Conservation (phyloP, 768 basidiomycete genomes). For the Boletales sp. region DNA sequence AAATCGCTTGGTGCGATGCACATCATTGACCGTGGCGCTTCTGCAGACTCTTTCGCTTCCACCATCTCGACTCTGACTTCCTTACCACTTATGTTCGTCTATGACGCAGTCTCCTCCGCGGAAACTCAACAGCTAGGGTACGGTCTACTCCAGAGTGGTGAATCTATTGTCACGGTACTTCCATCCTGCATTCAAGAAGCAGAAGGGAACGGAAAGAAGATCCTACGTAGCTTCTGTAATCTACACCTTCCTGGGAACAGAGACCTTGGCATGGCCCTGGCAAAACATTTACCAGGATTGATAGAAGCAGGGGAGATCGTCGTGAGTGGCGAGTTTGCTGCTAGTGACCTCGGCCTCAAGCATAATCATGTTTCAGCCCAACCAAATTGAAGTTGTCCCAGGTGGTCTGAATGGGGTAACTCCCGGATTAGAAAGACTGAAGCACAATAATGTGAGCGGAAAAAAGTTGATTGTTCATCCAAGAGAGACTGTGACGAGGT, state of each 20-base stretch:
- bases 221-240: slow-evolving; percentile 8
- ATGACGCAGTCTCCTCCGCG: slow-evolving; percentile 26
- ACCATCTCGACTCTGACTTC: slow-evolving; percentile 13
- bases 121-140: slow-evolving; percentile 35
- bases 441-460: slow-evolving; percentile 36
- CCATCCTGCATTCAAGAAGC: slow-evolving; percentile 7
- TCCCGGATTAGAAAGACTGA: slow-evolving; percentile 32
- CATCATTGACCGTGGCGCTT: slow-evolving; percentile 31
- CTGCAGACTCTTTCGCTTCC: slow-evolving; percentile 12
- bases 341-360: too few species aligned
- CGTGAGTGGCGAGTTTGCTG: too few species aligned
- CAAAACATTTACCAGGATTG: slow-evolving; percentile 6
- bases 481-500: slow-evolving; percentile 24
- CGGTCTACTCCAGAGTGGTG: slow-evolving; percentile 30
- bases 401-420: slow-evolving; percentile 36
- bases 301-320: slow-evolving; percentile 15
- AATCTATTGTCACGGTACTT: slow-evolving; percentile 20
- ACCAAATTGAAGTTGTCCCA: slow-evolving; percentile 28
- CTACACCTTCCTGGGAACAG: slow-evolving; percentile 11
- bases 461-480: slow-evolving; percentile 26
- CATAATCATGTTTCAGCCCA: slow-evolving; percentile 12
- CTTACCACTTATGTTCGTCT: slow-evolving; percentile 9
- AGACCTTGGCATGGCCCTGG: slow-evolving; percentile 12
- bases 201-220: slow-evolving; percentile 14
- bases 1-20: slow-evolving; percentile 37